A percentile compares a stretch with the other conserved stretches of the same genome.
Conservation (phyloP, 179 eudicot species). For the Spinacia oleracea region DNA sequence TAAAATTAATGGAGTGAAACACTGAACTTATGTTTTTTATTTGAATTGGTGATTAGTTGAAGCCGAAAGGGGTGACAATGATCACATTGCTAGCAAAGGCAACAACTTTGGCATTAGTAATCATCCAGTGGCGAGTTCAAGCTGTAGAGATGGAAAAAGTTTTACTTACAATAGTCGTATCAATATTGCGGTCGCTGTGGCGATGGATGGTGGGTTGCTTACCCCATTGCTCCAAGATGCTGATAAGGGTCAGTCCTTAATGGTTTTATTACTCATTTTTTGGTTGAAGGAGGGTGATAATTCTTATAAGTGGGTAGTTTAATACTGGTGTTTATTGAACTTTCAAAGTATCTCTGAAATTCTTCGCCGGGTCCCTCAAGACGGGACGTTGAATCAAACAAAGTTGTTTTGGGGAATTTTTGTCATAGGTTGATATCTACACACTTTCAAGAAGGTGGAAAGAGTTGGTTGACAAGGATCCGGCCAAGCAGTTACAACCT, state of each 20-base stretch:
- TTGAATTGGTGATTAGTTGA: slow-evolving; percentile 46
- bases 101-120: slow-evolving; percentile 82
- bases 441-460: slow-evolving; percentile 91
- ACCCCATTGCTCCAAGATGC: slow-evolving; percentile 95
- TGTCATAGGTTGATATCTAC: slow-evolving; percentile 68
- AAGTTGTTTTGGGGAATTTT: slow-evolving; percentile 3
- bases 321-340: background rate
- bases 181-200: slow-evolving; percentile 94
- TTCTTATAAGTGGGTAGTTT: background rate
- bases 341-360: background rate
- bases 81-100: slow-evolving; percentile 95
- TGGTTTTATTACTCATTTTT: background rate
- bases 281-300: background rate
- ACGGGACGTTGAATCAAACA: too few species aligned
- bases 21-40: slow-evolving; percentile 2
- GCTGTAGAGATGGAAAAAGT: too few species aligned
- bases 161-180: too few species aligned
- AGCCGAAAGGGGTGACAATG: slow-evolving; percentile 95
- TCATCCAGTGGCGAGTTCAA: slow-evolving; percentile 87
- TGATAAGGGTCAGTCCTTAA: slow-evolving; percentile 58
- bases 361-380: too few species aligned
- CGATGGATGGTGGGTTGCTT: slow-evolving; percentile 88
- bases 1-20: background rate
- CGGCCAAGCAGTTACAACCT: slow-evolving; percentile 88
- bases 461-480: slow-evolving; percentile 96